Conservation (phyloP, 2,329 filamentous ascomycete species). For the Parafenestella ontariensis region DNA sequence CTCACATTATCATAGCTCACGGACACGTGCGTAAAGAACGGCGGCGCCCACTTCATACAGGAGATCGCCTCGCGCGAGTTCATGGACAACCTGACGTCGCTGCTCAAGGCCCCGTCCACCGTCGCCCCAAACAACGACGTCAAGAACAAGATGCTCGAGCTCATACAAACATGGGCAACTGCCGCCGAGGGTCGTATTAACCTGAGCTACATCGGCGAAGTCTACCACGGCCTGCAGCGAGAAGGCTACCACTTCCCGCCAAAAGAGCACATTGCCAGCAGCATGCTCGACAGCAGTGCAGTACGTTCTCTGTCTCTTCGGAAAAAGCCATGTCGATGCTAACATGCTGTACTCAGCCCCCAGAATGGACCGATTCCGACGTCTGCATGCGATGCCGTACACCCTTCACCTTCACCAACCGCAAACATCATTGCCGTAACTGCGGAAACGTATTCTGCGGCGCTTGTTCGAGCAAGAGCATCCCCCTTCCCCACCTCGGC, state of each 20-base stretch:
- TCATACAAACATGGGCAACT: conserved; percentile 92
- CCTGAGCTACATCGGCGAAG: conserved; percentile 84
- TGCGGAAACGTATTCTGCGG: conserved; percentile 98
- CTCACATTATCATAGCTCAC: conserved; percentile 68
- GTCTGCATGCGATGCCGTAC: conserved; percentile 98
- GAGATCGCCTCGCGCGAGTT: conserved; percentile 98
- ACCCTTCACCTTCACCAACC: conserved; percentile 94
- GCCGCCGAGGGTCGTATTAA: conserved; percentile 86
- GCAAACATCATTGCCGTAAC: conserved; percentile 97
- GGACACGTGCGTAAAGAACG: conserved; percentile 98
- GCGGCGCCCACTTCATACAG: conserved; percentile 89
- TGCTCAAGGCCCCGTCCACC: conserved; percentile 79
- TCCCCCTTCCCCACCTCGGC: conserved; percentile 89
- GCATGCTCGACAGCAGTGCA: conserved; percentile 96
- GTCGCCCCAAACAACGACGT: conserved; percentile 84
- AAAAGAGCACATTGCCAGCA: conserved; percentile 84
- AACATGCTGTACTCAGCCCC: conserved; percentile 65
- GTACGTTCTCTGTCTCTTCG: conserved; percentile 62
- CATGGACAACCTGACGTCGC: conserved; percentile 93
- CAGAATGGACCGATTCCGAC: conserved; percentile 97
- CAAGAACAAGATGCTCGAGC: conserved; percentile 85
- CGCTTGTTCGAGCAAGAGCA: conserved; percentile 87
- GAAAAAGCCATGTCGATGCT: not conserved
- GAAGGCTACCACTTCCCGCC: conserved; percentile 93
- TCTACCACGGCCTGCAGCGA: conserved; percentile 79